Base-by-base conservation (phyloP, 139 green algal genomes). In the Eudorina sp. region DNA sequence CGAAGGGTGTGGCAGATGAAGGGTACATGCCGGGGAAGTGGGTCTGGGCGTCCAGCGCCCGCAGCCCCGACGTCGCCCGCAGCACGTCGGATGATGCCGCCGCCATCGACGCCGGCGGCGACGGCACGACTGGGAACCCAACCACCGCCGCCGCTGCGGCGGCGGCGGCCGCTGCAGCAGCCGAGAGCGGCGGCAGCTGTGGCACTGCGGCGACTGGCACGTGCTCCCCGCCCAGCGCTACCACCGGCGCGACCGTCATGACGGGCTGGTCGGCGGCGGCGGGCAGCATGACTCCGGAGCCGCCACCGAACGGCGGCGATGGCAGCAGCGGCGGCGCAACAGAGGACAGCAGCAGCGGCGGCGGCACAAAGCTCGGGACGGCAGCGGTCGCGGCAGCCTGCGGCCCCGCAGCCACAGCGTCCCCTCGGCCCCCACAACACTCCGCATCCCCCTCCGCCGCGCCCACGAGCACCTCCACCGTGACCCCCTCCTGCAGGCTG, bases 381-480 rank as follows among this genome's bases (percentile, higher is more conserved):
- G 38, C 78, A 18, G 78, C 14, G 6, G 38, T 53, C 19, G 53
- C 13, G 36, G 43, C 75, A 38, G 51, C n/a, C n/a, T n/a, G n/a
- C n/a, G n/a, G n/a, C n/a, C n/a, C n/a, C n/a, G n/a, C 53, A 23
- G 53, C 46, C 16, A 8, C 34, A 23, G 46, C n/a, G 25, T 25
- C 29, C 23, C 21, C 36, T 16, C 6, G 38, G 36, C 18, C 76
- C 19, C 60, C 80, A 38, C 58, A 74, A 29, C 40, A 60, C 21
- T 76, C 62, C 4, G 29, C 79, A 6, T 85, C 79, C 5, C 34
- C 80, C 4, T 86, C 80, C 53, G 19, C 27, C 40, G 29, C 27
- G 13, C 58, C 78, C 27, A 86, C 58, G 41, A 77, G 29, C 60
- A 86, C 80, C 80, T 86, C 80, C 43, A 86, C 60, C 40, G 80